Percentiles rank a stretch among this genome's conserved stretches.
phyloP scores from a whole-genome alignment of 2,329 filamentous ascomycete species.

The Colletotrichum magnum region DNA sequence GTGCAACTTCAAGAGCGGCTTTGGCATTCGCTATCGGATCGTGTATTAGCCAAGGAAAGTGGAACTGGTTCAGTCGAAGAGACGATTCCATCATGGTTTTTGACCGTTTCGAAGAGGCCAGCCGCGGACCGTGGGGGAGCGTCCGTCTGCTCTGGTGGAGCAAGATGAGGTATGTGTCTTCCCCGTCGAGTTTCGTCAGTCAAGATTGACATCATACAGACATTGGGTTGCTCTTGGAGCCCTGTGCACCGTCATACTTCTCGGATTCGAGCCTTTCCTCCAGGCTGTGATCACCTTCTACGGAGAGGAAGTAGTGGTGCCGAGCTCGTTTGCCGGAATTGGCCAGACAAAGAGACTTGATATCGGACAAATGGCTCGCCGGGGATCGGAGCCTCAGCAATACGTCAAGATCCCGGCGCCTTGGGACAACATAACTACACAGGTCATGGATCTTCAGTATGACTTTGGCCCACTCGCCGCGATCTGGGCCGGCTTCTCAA shows the following conservation, averaged over 20 bases:
- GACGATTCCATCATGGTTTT: neutral
- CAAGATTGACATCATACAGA: neutral
- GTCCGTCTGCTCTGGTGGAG: neutral
- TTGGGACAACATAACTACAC: neutral
- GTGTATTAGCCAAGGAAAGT: conserved; percentile 16
- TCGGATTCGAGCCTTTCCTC: conserved; percentile 15
- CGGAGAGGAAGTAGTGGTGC: neutral
- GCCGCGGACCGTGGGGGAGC: conserved; percentile 18
- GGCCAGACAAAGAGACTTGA: conserved; percentile 1
- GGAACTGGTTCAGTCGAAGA: conserved; percentile 12
- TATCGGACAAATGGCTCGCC: neutral
- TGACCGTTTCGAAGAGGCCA: conserved; percentile 18
- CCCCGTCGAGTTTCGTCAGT: neutral
- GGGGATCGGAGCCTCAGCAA: neutral
- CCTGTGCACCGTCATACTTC: neutral
- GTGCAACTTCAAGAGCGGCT: neutral
- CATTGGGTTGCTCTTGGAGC: conserved; percentile 9
- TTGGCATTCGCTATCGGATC: conserved; percentile 7
- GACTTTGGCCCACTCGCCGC: conserved; percentile 9
- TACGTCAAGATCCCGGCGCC: neutral
- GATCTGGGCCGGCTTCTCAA: conserved; percentile 9
- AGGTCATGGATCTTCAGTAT: neutral
- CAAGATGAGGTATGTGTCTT: neutral
- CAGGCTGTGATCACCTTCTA: neutral
- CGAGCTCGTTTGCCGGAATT: neutral